Evolutionary conservation across 176 grass and related monocot species (phyloP).

Genomic region (Musa beccarii): DNA sequence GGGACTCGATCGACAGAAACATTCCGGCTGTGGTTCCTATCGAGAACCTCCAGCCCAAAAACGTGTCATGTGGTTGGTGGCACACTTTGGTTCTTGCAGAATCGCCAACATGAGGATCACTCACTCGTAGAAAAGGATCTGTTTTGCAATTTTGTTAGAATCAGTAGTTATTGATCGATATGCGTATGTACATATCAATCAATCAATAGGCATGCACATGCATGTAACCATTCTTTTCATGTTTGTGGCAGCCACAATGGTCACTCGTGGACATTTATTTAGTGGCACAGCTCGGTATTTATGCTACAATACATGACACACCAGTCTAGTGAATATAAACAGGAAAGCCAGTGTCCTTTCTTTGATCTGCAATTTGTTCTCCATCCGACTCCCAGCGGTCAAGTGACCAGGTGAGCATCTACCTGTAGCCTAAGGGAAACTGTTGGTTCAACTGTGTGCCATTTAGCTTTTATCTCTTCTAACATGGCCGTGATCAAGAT

Average conservation of each 20-base stretch:
- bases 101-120: slow-evolving; percentile 46
- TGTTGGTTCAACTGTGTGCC: too few relatives aligned
- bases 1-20: slow-evolving; percentile 78
- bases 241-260: background rate
- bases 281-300: background rate
- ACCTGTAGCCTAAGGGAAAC: too few relatives aligned
- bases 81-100: slow-evolving; percentile 81
- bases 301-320: background rate
- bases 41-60: slow-evolving; percentile 37
- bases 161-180: background rate
- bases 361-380: background rate
- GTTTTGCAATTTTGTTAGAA: slow-evolving; percentile 91
- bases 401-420: too few relatives aligned
- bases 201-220: background rate
- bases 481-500: too few relatives aligned
- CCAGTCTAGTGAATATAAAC: background rate
- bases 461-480: too few relatives aligned
- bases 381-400: too few relatives aligned
- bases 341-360: background rate
- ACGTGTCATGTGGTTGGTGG: slow-evolving; percentile 97
- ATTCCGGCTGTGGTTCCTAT: slow-evolving; percentile 68
- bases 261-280: background rate
- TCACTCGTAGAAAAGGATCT: slow-evolving; percentile 6
- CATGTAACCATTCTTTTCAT: slow-evolving; percentile 9
- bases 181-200: background rate